Evolutionary conservation across 768 basidiomycete species (phyloP).

Genomic region (Infundibulicybe gibba): DNA sequence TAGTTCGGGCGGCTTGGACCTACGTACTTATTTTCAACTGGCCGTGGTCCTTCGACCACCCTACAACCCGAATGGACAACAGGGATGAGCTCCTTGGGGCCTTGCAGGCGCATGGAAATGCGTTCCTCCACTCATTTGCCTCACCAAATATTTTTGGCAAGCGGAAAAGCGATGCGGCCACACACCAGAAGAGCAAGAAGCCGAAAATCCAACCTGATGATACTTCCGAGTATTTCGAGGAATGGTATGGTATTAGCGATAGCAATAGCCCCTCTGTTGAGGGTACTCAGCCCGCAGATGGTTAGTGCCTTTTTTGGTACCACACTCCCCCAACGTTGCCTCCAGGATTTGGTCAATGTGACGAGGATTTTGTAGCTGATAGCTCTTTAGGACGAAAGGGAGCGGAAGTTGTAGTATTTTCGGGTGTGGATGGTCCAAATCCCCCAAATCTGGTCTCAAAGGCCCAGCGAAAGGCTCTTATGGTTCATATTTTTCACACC

Average conservation of each 20-base stretch:
- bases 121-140: constrained; percentile 41
- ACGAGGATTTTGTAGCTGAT: constrained; percentile 39
- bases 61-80: constrained; percentile 19
- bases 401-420: constrained; percentile 58
- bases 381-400: constrained; percentile 12
- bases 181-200: constrained; percentile 6
- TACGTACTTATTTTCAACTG: no score
- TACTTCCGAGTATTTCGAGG: constrained; percentile 25
- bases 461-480: constrained; percentile 63
- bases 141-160: constrained; percentile 15
- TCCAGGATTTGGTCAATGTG: constrained; percentile 37
- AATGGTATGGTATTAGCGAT: constrained; percentile 35
- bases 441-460: constrained; percentile 22
- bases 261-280: not conserved
- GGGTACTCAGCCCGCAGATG: constrained; percentile 10
- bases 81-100: constrained; percentile 33
- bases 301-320: not conserved
- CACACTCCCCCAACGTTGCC: not conserved
- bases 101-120: constrained; percentile 43
- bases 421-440: constrained; percentile 19
- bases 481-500: constrained; percentile 43
- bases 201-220: constrained; percentile 10
- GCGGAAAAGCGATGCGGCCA: constrained; percentile 15
- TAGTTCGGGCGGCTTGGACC: no score
- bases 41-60: no score